These are phyloP conservation scores for Pleomassaria siparia DNA, from an alignment of 2,329 filamentous ascomycete species.

Conservation along the genomic window DNA sequence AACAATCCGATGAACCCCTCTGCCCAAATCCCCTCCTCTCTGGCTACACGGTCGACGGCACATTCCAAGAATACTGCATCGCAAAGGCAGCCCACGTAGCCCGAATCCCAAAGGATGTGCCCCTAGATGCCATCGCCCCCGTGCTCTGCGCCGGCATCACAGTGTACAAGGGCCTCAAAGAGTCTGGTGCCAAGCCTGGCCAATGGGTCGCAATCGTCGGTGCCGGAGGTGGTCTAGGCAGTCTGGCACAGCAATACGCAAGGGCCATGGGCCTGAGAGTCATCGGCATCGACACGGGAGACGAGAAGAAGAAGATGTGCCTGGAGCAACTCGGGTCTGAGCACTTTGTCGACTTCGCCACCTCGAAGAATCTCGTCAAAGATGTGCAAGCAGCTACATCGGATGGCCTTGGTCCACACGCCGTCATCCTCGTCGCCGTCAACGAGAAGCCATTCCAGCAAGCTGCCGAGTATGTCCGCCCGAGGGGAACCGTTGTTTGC, in stretches of 20 bases:
- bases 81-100: conserved; percentile 85
- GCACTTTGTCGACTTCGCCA: conserved; percentile 78
- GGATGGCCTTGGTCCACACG: conserved; percentile 82
- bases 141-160: conserved; percentile 62
- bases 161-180: conserved; percentile 55
- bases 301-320: conserved; percentile 75
- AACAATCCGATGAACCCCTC: conserved; percentile 77
- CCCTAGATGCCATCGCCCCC: conserved; percentile 76
- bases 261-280: conserved; percentile 83
- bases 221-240: conserved; percentile 80
- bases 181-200: conserved; percentile 72
- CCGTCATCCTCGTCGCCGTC: conserved; percentile 82
- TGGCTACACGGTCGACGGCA: conserved; percentile 89
- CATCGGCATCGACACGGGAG: conserved; percentile 81
- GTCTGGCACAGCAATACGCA: conserved; percentile 81
- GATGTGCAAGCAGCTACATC: conserved; percentile 80
- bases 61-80: conserved; percentile 90
- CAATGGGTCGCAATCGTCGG: conserved; percentile 83
- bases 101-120: conserved; percentile 73
- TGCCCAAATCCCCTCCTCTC: conserved; percentile 75
- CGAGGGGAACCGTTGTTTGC: conserved; percentile 79
- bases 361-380: conserved; percentile 73
- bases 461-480: conserved; percentile 82
- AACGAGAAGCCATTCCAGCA: conserved; percentile 94
- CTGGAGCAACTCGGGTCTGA: conserved; percentile 67